Percentiles rank a stretch among this genome's conserved stretches.
Conservation (phyloP, 306 rosid species). For the Oemleria cerasiformis region DNA sequence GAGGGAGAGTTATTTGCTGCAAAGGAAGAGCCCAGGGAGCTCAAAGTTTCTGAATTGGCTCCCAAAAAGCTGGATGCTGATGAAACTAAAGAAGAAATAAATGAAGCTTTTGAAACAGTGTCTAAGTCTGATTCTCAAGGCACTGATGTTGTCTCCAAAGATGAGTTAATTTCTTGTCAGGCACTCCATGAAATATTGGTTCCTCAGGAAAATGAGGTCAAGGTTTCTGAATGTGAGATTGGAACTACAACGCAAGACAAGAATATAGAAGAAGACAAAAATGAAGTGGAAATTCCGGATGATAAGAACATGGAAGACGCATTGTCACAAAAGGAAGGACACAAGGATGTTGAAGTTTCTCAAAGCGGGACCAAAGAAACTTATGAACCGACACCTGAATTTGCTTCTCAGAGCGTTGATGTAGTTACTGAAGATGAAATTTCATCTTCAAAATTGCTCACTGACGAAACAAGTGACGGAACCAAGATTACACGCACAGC, state of each 20-base stretch:
- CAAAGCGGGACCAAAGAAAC: constrained; percentile 12
- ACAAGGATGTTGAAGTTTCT: constrained; percentile 6
- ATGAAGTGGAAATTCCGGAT: background rate
- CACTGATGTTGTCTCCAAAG: constrained; percentile 9
- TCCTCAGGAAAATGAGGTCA: constrained; percentile 4
- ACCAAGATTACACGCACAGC: background rate
- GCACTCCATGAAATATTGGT: background rate
- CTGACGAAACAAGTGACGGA: background rate
- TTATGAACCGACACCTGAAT: background rate
- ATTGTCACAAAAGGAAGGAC: constrained; percentile 8
- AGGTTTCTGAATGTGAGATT: background rate
- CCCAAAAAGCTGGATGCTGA: constrained; percentile 15
- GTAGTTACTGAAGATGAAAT: constrained; percentile 14
- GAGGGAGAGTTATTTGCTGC: background rate
- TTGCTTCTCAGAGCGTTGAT: background rate
- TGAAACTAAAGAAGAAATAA: constrained; percentile 18
- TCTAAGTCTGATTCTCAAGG: background rate
- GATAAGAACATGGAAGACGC: constrained; percentile 2
- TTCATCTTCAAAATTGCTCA: background rate
- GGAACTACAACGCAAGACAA: background rate
- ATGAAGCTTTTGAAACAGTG: constrained; percentile 8
- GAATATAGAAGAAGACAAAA: background rate
- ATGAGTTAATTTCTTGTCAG: constrained; percentile 16
- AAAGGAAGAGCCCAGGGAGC: constrained; percentile 17
- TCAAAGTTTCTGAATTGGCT: constrained; percentile 12